Percentiles rank a stretch among this genome's conserved stretches.
These are phyloP conservation scores for Rhizopus microsporus DNA, from an alignment of 371 early-diverging fungal genomes.

Conservation along the genomic window DNA sequence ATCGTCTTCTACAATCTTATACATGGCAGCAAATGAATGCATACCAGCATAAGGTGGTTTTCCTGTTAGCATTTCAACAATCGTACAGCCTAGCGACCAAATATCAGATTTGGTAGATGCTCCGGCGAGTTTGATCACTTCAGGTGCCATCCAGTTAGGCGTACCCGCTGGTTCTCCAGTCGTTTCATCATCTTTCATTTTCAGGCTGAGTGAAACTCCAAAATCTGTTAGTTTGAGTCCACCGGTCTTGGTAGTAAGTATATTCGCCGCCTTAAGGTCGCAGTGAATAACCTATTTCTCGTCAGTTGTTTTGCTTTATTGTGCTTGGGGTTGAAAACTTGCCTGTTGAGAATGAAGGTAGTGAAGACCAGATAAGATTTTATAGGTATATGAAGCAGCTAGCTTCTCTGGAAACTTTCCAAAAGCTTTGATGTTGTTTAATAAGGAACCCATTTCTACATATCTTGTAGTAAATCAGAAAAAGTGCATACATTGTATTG, in stretches of 20 bases:
- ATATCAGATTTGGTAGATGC: conserved; percentile 85
- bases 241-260: conserved; percentile 91
- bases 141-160: conserved; percentile 99
- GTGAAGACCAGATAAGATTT: conserved; percentile 86
- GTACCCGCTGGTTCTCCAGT: conserved; percentile 86
- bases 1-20: conserved; percentile 87
- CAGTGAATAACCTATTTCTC: conserved; percentile 79
- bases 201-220: conserved; percentile 84
- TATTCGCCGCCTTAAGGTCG: conserved; percentile 96
- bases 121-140: conserved; percentile 87
- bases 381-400: conserved; percentile 85
- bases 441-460: conserved; percentile 94
- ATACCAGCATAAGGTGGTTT: conserved; percentile 84
- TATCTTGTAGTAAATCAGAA: conserved; percentile 27
- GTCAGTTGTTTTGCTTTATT: too few species aligned
- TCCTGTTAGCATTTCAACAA: conserved; percentile 88
- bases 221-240: conserved; percentile 94
- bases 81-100: conserved; percentile 91
- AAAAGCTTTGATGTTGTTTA: conserved; percentile 80
- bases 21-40: conserved; percentile 83
- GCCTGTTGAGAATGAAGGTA: conserved; percentile 87
- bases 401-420: conserved; percentile 92
- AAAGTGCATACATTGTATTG: not conserved
- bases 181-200: conserved; percentile 64
- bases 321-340: not conserved